phyloP scores from a whole-genome alignment of 805 yeast species.

The Lipomyces chichibuensis region DNA sequence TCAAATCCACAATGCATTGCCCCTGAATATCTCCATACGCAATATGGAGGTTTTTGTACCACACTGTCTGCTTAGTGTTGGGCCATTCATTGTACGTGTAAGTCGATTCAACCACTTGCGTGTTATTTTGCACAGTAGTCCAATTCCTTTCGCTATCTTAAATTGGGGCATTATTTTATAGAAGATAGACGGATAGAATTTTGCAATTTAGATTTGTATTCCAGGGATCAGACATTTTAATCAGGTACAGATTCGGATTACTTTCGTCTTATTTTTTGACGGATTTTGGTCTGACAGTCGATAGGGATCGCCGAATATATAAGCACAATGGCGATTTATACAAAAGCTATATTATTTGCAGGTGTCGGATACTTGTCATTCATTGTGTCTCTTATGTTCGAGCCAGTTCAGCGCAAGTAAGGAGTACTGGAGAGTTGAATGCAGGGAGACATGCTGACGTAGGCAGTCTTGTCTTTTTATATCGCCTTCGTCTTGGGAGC shows the following conservation, averaged over 20 bases:
- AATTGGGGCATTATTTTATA: not conserved
- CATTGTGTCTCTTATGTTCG: conserved; percentile 11
- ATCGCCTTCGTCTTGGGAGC: conserved; percentile 11
- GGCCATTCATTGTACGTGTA: not conserved
- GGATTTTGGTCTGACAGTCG: not conserved
- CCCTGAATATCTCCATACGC: not conserved
- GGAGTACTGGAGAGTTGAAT: not conserved
- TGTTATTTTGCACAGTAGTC: not conserved
- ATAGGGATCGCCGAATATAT: not conserved
- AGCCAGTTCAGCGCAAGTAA: conserved; percentile 29
- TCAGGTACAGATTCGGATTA: not conserved
- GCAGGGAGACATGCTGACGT: not conserved
- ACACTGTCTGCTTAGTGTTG: not conserved
- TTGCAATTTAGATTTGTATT: not conserved
- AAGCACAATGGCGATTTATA: not conserved
- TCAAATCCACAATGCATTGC: not conserved
- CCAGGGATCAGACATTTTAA: not conserved
- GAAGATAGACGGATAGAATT: not conserved
- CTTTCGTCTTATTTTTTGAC: not conserved
- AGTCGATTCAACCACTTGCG: not conserved
- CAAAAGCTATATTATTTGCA: not conserved
- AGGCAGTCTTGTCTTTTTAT: conserved; percentile 19
- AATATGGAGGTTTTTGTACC: not conserved
- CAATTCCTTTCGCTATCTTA: not conserved
- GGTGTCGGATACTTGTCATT: conserved; percentile 7